Evolutionary conservation across 1,139 yeast genomes (phyloP), one percentile per base, ranked within the genome.

Genomic region (Blastobotrys arbuscula): DNA sequence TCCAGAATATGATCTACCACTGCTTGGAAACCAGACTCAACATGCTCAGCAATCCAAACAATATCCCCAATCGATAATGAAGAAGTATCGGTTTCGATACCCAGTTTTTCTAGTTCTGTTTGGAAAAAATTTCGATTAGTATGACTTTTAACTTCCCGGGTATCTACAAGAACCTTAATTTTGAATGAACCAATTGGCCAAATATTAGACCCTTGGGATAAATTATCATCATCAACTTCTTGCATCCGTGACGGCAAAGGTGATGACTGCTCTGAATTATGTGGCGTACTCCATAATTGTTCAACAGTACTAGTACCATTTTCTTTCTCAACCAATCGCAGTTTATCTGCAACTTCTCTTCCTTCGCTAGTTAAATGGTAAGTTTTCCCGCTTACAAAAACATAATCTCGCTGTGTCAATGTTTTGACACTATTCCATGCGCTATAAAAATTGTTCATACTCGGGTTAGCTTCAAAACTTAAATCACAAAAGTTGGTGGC

Each of bases 1-100:
- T 94, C 99, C 49, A 94, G 76, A 24, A 92, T 83, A 54, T 78
- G 82, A 60, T 90, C 87, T 19, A 94, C 66, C 0, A 87, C 82
- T 2, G 82, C 89, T 50, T 76, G 75, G 9, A 43, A 26, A 0
- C 77, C 74, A 0, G 86, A 78, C 0, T 53, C 59, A 46, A 69
- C 75, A 60, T 89, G 77, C 51, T 75, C 75, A 0, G 97, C 98
- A 2, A 89, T 74, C 98, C 98, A 94, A 9, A 85, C 58, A 0
- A 84, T 81, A 70, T 94, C 99, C 1, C 98, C 97, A 1, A 90
- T 79, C 0, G 95, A 71, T 36, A 94, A 70, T 1, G 84, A 72
- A 44, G 78, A 67, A 0, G 77, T 77, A 20, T 78, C 83, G 46
- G 79, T 73, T 3, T 69, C 65, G 1, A 85, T 70, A 0, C 81